Base-by-base conservation (phyloP, 2,329 filamentous ascomycete genomes). In the Penicillium sp. region DNA sequence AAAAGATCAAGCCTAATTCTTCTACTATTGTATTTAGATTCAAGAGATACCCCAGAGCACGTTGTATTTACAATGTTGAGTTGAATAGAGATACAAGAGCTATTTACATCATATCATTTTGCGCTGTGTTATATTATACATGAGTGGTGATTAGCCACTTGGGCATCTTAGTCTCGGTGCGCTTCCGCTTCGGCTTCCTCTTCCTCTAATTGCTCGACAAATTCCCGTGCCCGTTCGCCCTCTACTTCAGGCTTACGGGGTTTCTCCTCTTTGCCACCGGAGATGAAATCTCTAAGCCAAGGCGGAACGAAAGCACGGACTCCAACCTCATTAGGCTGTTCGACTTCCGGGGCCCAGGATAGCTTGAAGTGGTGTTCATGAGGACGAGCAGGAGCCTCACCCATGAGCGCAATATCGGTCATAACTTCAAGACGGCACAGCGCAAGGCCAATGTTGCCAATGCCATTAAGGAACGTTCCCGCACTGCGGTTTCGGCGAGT, bases 401-500 rank as follows among this genome's bases (percentile, higher is more conserved):
- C 85, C 2, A 85, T 85, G 47, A 93, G 72, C 31, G 75, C 74
- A 42, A 93, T 72, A 63, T 88, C 85, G 5, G 88, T 95, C 90
- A 96, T 96, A 64, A 84, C 83, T 72, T 95, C 89, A 59, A 97
- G 70, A 24, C 91, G 82, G 65, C 91, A 96, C 57, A 96, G 71
- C 2, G 83, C 91, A 45, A 98, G 74, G 1, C 93, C 93, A 28
- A 97, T 71, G 64, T 96, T 95, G 1, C 90, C 91, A 13, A 91
- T 75, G 0, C 87, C 85, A 29, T 74, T 75, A 45, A 97, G 75
- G 73, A 87, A 90, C 65, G 87, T 95, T 38, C 91, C 93, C 0
- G 85, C 83, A 54, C 82, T 84, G 59, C 88, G 82, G 17, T 63
- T 84, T 78, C 67, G 72, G 65, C 77, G 57, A 29, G 43, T 47